Evolutionary conservation across 202 grass and related monocot genomes (phyloP), one percentile per base, ranked within the genome.

Genomic region (Schoenoplectus tabernaemontani): DNA sequence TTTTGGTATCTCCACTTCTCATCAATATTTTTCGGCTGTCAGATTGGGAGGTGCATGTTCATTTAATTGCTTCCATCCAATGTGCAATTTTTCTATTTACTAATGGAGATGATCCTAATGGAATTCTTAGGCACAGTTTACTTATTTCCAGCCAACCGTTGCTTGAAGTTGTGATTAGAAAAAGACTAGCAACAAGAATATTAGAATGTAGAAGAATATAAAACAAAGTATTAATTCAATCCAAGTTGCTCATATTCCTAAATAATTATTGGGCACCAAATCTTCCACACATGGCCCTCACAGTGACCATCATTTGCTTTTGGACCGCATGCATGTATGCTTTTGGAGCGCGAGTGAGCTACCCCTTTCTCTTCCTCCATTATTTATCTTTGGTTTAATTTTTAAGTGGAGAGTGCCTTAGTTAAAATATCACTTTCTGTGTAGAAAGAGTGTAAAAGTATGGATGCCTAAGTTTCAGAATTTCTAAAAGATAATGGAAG

Each of bases 281-380:
- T 47, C 42, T 70, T 70, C n/a, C 65, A 70, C 65, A 70, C 38
- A 70, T 46, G 38, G 36, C 23, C 65, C 10, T 69, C 65, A 7
- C 16, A 44, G 28, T 72, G 42, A 28, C 1, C 20, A 74, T 74
- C 46, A 34, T 34, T 34, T 50, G 69, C n/a, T 34, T 74, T 74
- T 51, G 46, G 4, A 53, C 46, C 43, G 13, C 10, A 51, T 53
- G n/a, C n/a, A n/a, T 74, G n/a, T 53, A 17, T 54, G 69, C 46
- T 74, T 74, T 53, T 54, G 33, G 69, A 19, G 69, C 46, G 46
- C n/a, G n/a, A n/a, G n/a, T n/a, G n/a, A n/a, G n/a, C n/a, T n/a
- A n/a, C 51, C 69, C 36, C 38, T 53, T 53, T 33, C 33, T 74
- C 33, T 74, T 74, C 46, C 69, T 53, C 69, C 69, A 74, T 74